These are phyloP conservation scores for Ceratobasidium theobromae DNA, from an alignment of 1,284 basidiomycete genomes.

Conservation along the genomic window DNA sequence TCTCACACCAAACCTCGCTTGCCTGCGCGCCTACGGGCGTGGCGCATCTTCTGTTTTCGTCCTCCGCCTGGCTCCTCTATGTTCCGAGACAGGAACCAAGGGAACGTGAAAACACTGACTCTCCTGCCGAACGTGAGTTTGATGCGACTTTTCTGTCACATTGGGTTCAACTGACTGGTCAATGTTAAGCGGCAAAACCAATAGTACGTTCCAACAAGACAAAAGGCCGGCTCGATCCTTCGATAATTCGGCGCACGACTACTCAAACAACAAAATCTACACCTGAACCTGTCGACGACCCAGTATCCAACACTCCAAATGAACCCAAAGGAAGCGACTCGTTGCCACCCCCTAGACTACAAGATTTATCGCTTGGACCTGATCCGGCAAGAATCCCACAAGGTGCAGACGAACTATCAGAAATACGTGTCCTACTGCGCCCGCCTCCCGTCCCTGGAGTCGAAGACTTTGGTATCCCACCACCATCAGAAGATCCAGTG, in stretches of 20 bases:
- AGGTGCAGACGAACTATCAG: constrained; percentile 27
- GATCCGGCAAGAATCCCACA: neutral
- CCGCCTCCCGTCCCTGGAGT: constrained; percentile 64
- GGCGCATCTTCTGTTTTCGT: constrained; percentile 28
- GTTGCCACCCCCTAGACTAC: constrained; percentile 44
- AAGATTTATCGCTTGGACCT: constrained; percentile 10
- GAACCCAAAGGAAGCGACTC: constrained; percentile 49
- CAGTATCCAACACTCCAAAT: constrained; percentile 35
- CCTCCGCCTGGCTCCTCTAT: constrained; percentile 29
- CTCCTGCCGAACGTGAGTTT: constrained; percentile 53
- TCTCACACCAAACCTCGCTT: constrained; percentile 14
- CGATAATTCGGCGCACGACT: constrained; percentile 16
- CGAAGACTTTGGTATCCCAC: constrained; percentile 78
- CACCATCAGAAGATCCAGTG: constrained; percentile 55
- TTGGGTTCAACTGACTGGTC: neutral
- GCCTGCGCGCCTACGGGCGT: constrained; percentile 26
- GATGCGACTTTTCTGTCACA: neutral
- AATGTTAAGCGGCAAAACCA: constrained; percentile 14
- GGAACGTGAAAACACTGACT: constrained; percentile 48
- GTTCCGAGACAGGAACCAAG: constrained; percentile 63
- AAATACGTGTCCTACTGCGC: constrained; percentile 54
- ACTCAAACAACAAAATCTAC: constrained; percentile 36
- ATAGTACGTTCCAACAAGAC: constrained; percentile 8
- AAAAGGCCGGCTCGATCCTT: neutral
- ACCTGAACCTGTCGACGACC: constrained; percentile 38